Conservation (phyloP, 768 basidiomycete genomes). For the Mycena metata region DNA sequence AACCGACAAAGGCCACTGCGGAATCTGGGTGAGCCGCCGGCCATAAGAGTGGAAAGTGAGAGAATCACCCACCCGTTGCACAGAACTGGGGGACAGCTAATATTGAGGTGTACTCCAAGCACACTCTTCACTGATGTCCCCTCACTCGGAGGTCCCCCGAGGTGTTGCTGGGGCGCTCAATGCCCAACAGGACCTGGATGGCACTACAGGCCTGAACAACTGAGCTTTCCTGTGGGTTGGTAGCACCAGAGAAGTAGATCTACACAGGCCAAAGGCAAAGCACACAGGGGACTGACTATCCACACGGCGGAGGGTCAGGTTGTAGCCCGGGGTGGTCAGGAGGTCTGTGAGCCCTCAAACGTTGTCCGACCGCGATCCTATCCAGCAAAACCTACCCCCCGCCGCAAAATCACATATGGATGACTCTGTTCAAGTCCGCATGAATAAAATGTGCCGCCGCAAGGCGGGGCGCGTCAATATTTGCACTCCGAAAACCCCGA, state of each 20-base stretch:
- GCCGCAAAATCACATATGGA: too few relatives aligned
- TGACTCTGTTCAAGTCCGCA: too few relatives aligned
- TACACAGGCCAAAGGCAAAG: slow-evolving; percentile 25
- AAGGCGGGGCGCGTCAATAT: too few relatives aligned
- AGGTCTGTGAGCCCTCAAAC: too few relatives aligned
- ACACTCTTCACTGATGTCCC: slow-evolving; percentile 56
- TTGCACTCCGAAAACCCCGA: too few relatives aligned
- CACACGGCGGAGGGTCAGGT: slow-evolving; percentile 80
- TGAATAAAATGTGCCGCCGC: too few relatives aligned
- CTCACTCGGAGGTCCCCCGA: slow-evolving; percentile 57
- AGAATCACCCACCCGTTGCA: slow-evolving; percentile 59
- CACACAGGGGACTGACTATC: slow-evolving; percentile 86
- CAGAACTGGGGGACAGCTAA: slow-evolving; percentile 86
- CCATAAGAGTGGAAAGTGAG: too few relatives aligned
- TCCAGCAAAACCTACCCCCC: too few relatives aligned
- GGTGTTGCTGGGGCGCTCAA: slow-evolving; percentile 59
- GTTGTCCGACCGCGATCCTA: too few relatives aligned
- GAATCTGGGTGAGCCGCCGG: background rate
- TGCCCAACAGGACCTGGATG: slow-evolving; percentile 81
- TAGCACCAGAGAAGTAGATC: background rate
- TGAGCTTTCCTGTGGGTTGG: slow-evolving; percentile 60
- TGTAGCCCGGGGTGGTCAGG: slow-evolving; percentile 80
- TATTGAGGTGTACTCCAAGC: slow-evolving; percentile 75
- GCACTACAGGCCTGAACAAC: too few relatives aligned
- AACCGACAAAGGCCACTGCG: slow-evolving; percentile 87